A percentile compares a stretch with the other conserved stretches of the same genome.
Conservation (phyloP, 345 rosid species). For the Acer saccharum region DNA sequence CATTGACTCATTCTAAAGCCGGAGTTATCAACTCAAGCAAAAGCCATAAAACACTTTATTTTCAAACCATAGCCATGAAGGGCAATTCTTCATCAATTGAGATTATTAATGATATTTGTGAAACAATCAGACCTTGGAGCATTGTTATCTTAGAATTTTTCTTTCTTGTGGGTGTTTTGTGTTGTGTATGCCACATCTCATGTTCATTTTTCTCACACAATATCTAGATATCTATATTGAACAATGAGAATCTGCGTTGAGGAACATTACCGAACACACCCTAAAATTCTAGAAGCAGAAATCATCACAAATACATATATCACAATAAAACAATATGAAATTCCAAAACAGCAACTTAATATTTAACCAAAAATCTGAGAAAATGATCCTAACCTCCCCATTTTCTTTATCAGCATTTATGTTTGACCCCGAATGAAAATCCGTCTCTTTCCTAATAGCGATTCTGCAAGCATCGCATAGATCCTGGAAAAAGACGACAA, state of each 20-base stretch:
- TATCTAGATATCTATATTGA: background rate
- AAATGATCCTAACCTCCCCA: conserved; percentile 22
- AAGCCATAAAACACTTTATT: background rate
- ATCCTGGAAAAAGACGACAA: conserved; percentile 23
- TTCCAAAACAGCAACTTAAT: conserved; percentile 13
- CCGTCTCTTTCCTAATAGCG: background rate
- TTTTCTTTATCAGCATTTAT: conserved; percentile 19
- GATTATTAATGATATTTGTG: background rate
- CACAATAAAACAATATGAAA: background rate
- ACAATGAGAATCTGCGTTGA: background rate
- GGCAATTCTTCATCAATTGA: background rate
- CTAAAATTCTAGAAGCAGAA: background rate
- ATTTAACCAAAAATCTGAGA: conserved; percentile 1
- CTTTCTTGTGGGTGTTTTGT: background rate
- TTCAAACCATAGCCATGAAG: background rate
- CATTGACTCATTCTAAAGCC: background rate
- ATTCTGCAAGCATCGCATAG: conserved; percentile 19
- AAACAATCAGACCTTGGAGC: background rate
- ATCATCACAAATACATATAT: background rate
- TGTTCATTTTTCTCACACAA: background rate
- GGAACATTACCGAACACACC: background rate
- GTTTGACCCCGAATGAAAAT: conserved; percentile 21
- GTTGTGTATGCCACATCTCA: background rate
- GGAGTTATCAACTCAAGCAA: background rate
- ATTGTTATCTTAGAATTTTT: background rate